Base-by-base conservation (phyloP, 768 basidiomycete species). In the Austroboletus festivus region DNA sequence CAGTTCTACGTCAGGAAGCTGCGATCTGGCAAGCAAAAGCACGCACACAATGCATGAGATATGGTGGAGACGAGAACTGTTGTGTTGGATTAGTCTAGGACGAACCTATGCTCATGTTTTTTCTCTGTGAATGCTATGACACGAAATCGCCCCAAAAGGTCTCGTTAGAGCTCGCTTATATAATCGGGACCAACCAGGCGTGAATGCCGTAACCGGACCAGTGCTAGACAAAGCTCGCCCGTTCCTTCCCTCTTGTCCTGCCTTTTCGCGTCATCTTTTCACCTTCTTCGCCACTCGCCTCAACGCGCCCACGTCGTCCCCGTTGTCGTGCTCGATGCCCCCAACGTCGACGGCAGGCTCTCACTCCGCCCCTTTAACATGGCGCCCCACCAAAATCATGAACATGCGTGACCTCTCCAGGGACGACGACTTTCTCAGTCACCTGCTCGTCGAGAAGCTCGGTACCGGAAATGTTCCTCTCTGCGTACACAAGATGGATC, bases 1-100 rank as follows among this genome's bases (percentile, higher is more conserved):
- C 58, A 94, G 90, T 96, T 97, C 77, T 96, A 95, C 78, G 72
- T 93, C 64, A 83, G 90, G 77, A 94, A 94, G 70, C 77, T 97
- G 72, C 85, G 89, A 73, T 80, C 88, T 55, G 86, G 89, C 68
- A 96, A 96, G 80, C 86, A 91, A 77, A 96, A 94, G 81, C 93
- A 96, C 72, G 90, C 85, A 37, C 73, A 78, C 60, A 70, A 65
- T 44, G 71, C 73, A 61, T 33, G 34, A n/a, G 42, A n/a, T 11
- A 15, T 16, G 28, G 40, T 37, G 35, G 16, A 28, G 28, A 12
- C 7, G 4, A 8, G n/a, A 11, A 37, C 28, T 28, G 28, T 6
- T 28, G 28, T 28, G 28, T 28, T 28, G n/a, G n/a, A n/a, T n/a
- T n/a, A n/a, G n/a, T n/a, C n/a, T n/a, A n/a, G n/a, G n/a, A n/a